Evolutionary conservation across 1,284 basidiomycete genomes (phyloP).

Genomic region (Grifola frondosa): DNA sequence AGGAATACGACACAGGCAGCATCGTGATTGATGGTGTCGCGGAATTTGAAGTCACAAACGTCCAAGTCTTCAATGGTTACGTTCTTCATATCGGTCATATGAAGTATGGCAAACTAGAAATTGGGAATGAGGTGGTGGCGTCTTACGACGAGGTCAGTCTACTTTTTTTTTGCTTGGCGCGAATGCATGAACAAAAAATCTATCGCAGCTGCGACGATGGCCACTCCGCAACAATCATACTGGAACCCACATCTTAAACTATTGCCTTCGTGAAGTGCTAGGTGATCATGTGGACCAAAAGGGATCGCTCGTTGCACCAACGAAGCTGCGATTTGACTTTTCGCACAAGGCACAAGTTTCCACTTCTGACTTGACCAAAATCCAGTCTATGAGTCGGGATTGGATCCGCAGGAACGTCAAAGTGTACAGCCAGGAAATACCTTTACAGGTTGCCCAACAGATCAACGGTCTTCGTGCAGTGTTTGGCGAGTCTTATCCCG

Average conservation of each 20-base stretch:
- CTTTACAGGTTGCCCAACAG: slow-evolving; percentile 78
- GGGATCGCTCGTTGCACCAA: slow-evolving; percentile 94
- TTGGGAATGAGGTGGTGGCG: slow-evolving; percentile 70
- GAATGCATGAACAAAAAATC: slow-evolving; percentile 6
- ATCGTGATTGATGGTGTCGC: slow-evolving; percentile 90
- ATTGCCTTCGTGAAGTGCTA: slow-evolving; percentile 85
- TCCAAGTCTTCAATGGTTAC: slow-evolving; percentile 86
- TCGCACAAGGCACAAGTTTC: slow-evolving; percentile 90
- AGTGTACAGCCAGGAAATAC: slow-evolving; percentile 88
- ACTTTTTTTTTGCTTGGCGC: not conserved
- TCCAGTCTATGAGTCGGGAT: slow-evolving; percentile 82
- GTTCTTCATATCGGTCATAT: slow-evolving; percentile 88
- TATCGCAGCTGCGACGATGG: slow-evolving; percentile 79
- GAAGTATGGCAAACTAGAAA: slow-evolving; percentile 71
- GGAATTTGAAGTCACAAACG: slow-evolving; percentile 93
- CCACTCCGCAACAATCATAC: slow-evolving; percentile 98
- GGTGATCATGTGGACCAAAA: slow-evolving; percentile 98
- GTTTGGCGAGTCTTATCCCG: slow-evolving; percentile 97
- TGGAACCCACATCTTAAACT: slow-evolving; percentile 98
- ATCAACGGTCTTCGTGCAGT: slow-evolving; percentile 95
- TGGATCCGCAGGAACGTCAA: slow-evolving; percentile 91
- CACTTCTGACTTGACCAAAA: slow-evolving; percentile 73
- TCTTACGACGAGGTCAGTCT: slow-evolving; percentile 71
- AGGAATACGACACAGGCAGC: slow-evolving; percentile 95
- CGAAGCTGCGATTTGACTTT: slow-evolving; percentile 97